Conservation (phyloP, 768 basidiomycete genomes). For the Scleroderma citrinum region DNA sequence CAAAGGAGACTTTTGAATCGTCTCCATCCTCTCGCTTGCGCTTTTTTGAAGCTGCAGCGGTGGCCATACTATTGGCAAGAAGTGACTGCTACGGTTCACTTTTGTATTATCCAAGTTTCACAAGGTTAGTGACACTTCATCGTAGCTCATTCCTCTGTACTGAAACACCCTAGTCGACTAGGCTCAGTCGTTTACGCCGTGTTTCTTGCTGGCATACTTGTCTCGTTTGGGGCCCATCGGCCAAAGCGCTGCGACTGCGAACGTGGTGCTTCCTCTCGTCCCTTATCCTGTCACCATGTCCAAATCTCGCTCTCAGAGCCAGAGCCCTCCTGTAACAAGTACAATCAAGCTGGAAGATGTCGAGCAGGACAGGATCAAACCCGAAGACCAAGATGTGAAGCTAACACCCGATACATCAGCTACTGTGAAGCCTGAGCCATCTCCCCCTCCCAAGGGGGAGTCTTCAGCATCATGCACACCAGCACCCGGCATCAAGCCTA, state of each 20-base stretch:
- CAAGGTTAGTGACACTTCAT: neutral
- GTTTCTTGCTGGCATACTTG: conserved; percentile 11
- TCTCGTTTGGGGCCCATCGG: conserved; percentile 19
- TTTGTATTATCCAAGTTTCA: no score
- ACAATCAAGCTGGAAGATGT: conserved; percentile 2
- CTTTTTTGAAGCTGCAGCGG: conserved; percentile 35
- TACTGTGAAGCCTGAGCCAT: conserved; percentile 23
- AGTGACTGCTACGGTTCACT: no score
- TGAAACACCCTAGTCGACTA: conserved; percentile 9
- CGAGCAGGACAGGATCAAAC: conserved; percentile 9
- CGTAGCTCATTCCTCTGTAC: conserved; percentile 4
- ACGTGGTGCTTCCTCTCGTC: conserved; percentile 5
- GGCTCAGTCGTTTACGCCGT: conserved; percentile 15
- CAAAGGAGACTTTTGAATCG: conserved; percentile 30
- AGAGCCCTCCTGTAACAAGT: conserved; percentile 20
- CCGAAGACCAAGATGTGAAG: conserved; percentile 10
- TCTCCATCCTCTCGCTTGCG: conserved; percentile 42
- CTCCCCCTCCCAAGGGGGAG: conserved; percentile 30
- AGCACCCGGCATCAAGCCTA: conserved; percentile 31
- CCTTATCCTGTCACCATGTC: conserved; percentile 23
- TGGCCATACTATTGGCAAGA: conserved; percentile 12
- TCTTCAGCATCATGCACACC: conserved; percentile 32
- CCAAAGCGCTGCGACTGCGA: conserved; percentile 12
- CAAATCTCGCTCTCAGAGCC: conserved; percentile 21
- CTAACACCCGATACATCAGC: conserved; percentile 23